Evolutionary conservation across 2,329 filamentous ascomycete species (phyloP).

Genomic region (Phyllosticta citribraziliensis): DNA sequence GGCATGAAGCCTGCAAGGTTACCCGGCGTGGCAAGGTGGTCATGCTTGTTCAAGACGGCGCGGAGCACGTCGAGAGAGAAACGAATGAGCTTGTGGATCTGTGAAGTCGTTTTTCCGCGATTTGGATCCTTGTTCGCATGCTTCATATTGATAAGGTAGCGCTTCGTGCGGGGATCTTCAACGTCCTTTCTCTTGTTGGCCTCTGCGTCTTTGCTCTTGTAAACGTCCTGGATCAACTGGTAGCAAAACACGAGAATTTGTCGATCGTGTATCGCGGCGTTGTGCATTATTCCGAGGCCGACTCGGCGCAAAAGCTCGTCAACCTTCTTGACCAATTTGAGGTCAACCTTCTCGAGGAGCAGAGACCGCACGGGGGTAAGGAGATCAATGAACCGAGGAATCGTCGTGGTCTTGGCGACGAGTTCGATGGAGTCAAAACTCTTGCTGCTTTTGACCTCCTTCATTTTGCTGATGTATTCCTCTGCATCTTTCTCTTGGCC

Average conservation of each 20-base stretch:
- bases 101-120: slow-evolving; percentile 62
- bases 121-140: slow-evolving; percentile 65
- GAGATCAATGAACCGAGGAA: slow-evolving; percentile 63
- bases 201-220: slow-evolving; percentile 47
- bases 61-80: slow-evolving; percentile 85
- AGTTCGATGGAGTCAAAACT: slow-evolving; percentile 97
- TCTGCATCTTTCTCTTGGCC: slow-evolving; percentile 97
- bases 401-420: slow-evolving; percentile 70
- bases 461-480: slow-evolving; percentile 90
- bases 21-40: slow-evolving; percentile 63
- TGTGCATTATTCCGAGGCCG: slow-evolving; percentile 71
- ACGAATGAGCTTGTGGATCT: slow-evolving; percentile 76
- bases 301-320: slow-evolving; percentile 81
- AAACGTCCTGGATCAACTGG: slow-evolving; percentile 81
- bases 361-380: slow-evolving; percentile 69
- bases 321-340: slow-evolving; percentile 77
- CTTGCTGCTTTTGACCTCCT: slow-evolving; percentile 96
- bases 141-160: slow-evolving; percentile 70
- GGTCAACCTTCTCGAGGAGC: slow-evolving; percentile 72
- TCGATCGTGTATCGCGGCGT: slow-evolving; percentile 64
- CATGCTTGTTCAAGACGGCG: slow-evolving; percentile 76
- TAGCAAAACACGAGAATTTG: slow-evolving; percentile 93
- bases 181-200: slow-evolving; percentile 12
- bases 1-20: slow-evolving; percentile 83
- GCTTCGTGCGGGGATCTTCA: slow-evolving; percentile 42